phyloP scores from a whole-genome alignment of 306 rosid species.

The Macrotyloma uniflorum region DNA sequence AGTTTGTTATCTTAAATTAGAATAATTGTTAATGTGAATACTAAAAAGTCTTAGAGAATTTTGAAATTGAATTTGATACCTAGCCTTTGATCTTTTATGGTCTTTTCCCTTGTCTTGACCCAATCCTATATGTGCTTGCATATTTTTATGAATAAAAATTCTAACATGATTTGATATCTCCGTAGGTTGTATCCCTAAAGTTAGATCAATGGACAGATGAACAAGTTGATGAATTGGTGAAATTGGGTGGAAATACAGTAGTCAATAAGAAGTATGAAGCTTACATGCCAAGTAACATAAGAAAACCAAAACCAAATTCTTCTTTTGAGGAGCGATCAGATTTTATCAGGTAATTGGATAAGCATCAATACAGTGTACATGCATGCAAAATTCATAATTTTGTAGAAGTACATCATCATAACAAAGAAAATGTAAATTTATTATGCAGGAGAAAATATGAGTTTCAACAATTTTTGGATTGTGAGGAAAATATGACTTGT shows the following conservation, averaged over 20 bases:
- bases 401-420: background rate
- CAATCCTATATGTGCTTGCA: too few species aligned
- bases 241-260: constrained; percentile 74
- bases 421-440: constrained; percentile 28
- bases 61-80: constrained; percentile 13
- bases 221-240: constrained; percentile 70
- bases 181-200: constrained; percentile 86
- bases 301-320: constrained; percentile 74
- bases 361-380: background rate
- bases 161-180: constrained; percentile 29
- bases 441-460: constrained; percentile 87
- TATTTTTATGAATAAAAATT: constrained; percentile 23
- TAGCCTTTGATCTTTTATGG: too few species aligned
- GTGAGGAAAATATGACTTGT: constrained; percentile 52
- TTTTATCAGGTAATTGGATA: constrained; percentile 68
- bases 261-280: constrained; percentile 84
- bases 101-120: too few species aligned
- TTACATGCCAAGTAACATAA: constrained; percentile 52
- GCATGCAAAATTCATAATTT: background rate
- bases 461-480: constrained; percentile 56
- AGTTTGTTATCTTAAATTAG: background rate
- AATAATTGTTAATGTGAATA: background rate
- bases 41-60: background rate
- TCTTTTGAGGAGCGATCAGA: constrained; percentile 76
- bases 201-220: constrained; percentile 93